Evolutionary conservation across 441 rosid species (phyloP), one percentile per base, ranked within the genome.

Genomic region (Gossypium lobatum): DNA sequence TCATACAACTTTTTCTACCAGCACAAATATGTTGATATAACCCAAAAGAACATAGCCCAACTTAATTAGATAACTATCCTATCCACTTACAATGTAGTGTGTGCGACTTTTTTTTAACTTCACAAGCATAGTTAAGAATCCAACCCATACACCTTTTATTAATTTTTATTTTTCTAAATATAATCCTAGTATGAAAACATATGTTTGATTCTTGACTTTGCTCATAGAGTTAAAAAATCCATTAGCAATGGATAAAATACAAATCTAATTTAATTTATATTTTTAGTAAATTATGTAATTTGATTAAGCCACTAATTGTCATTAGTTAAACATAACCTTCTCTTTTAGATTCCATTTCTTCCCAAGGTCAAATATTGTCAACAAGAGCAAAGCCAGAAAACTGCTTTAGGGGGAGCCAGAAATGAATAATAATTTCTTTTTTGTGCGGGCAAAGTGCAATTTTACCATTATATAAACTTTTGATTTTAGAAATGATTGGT

Each of bases 291-390:
- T 25, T 1, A n/a, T 0, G 13, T 14, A 25, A 21, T 65, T 65
- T 20, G 14, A 62, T 18, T 64, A 64, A 20, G 69, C 28, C 21
- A 67, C 42, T 7, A 54, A 50, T 48, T 67, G 70, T 65, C 70
- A 42, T 13, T 31, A 37, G 7, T 50, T 6, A 39, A 65, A 67
- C 14, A 3, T 14, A 11, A 1, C 1, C 7, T 50, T 45, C 42
- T 11, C 17, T 66, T 23, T 21, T 21, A 66, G 39, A 23, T 14
- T 66, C 14, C 20, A 48, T 7, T 23, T 48, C 57, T 46, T 26
- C 39, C n/a, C 23, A 50, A n/a, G 20, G 10, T 68, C 45, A 7
- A 50, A 16, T 68, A 28, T 14, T 4, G 2, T 53, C 52, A 31
- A 18, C 28, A 42, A 42, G 13, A 42, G 48, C 48, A 2, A 42